phyloP scores from a whole-genome alignment of 345 rosid genomes.

The Rhizophora apiculata region DNA sequence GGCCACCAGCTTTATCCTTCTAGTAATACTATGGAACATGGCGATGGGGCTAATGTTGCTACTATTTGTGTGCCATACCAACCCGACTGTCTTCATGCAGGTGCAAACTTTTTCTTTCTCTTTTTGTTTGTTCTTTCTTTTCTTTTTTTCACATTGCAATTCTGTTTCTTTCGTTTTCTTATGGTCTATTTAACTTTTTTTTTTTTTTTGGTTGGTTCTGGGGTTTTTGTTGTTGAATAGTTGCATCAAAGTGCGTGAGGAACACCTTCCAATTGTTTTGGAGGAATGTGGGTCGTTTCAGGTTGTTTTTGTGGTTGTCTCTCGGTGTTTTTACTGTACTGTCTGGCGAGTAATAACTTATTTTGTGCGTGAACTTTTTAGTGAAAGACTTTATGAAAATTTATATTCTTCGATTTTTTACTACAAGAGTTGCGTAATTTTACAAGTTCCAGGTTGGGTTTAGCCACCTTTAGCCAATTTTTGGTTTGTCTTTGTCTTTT shows the following conservation, averaged over 20 bases:
- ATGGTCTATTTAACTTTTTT: background rate
- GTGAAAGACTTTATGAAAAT: too few species aligned
- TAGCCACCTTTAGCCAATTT: too few species aligned
- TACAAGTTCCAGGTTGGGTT: too few species aligned
- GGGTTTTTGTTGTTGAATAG: background rate
- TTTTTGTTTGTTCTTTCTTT: background rate
- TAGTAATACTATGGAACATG: constrained; percentile 24
- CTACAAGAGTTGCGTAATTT: too few species aligned
- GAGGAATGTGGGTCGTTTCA: constrained; percentile 33
- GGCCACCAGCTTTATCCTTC: constrained; percentile 25
- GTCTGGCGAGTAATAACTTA: too few species aligned
- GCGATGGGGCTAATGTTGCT: constrained; percentile 19
- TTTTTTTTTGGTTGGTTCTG: too few species aligned
- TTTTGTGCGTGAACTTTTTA: too few species aligned
- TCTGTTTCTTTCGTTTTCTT: background rate
- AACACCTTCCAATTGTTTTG: constrained; percentile 41
- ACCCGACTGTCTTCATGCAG: constrained; percentile 65
- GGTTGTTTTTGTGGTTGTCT: background rate
- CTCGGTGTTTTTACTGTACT: background rate
- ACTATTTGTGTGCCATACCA: constrained; percentile 38
- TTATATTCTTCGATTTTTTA: too few species aligned
- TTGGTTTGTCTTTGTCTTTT: too few species aligned
- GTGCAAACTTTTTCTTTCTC: constrained; percentile 26
- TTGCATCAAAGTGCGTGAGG: constrained; percentile 30
- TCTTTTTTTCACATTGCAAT: background rate